These are phyloP conservation scores for Lasiosphaeria miniovina DNA, from an alignment of 495 filamentous ascomycete species.

Conservation along the genomic window DNA sequence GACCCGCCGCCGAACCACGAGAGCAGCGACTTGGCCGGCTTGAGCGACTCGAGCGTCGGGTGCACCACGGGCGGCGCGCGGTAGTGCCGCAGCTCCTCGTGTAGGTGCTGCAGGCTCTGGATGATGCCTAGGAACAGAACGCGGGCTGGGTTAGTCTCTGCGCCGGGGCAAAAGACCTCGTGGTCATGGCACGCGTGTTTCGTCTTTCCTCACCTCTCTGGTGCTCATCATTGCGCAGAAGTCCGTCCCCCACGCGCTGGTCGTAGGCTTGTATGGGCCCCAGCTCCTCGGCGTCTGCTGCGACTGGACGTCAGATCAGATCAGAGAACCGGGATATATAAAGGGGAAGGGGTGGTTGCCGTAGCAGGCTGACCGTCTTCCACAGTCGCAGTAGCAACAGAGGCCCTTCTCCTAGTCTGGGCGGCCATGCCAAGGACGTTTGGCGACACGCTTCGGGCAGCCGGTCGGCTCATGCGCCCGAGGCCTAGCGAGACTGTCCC, in stretches of 20 bases:
- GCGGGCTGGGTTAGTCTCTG: neutral
- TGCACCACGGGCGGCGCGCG: slow-evolving; percentile 67
- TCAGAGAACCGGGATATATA: neutral
- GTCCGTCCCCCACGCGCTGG: slow-evolving; percentile 64
- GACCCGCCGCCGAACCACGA: slow-evolving; percentile 60
- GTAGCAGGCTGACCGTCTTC: slow-evolving; percentile 30
- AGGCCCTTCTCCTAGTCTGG: slow-evolving; percentile 28
- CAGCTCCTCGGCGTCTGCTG: slow-evolving; percentile 32
- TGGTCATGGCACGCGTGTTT: neutral
- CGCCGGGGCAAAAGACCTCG: neutral
- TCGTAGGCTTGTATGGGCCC: slow-evolving; percentile 90
- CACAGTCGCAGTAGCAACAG: slow-evolving; percentile 28
- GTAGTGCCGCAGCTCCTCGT: slow-evolving; percentile 77
- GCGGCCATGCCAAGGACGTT: slow-evolving; percentile 21
- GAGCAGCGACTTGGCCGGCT: slow-evolving; percentile 61
- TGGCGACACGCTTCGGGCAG: slow-evolving; percentile 16
- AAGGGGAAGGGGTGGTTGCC: neutral
- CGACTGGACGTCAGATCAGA: neutral
- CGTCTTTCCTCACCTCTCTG: slow-evolving; percentile 64
- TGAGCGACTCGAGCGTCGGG: slow-evolving; percentile 71
- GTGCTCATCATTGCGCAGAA: slow-evolving; percentile 81
- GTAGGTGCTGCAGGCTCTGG: slow-evolving; percentile 80
- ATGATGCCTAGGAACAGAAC: slow-evolving; percentile 63
- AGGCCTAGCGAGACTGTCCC: neutral
- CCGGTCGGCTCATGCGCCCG: neutral